A percentile compares a stretch with the other conserved stretches of the same genome.
phyloP scores from a whole-genome alignment of 2,329 filamentous ascomycete genomes.

The Talaromyces atroroseus region DNA sequence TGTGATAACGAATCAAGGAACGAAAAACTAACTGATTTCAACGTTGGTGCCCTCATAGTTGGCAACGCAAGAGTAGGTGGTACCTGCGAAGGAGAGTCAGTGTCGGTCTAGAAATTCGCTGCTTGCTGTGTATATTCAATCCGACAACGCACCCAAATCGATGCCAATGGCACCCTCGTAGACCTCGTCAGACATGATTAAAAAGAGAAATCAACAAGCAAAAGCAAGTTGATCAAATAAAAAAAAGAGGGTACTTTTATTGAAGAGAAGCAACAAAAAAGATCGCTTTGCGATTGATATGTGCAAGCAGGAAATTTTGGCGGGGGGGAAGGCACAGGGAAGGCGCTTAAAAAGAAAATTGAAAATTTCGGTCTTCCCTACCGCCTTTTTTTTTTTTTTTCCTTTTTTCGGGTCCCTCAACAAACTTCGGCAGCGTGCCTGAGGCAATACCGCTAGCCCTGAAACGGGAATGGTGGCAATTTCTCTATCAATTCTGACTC shows the following conservation, averaged over 20 bases:
- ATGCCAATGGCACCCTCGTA: constrained; percentile 99
- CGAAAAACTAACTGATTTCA: constrained; percentile 73
- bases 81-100: constrained; percentile 65
- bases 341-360: constrained; percentile 19
- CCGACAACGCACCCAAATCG: constrained; percentile 75
- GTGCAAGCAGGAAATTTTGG: constrained; percentile 18
- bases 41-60: constrained; percentile 99
- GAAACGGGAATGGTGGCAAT: neutral
- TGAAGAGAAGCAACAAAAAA: neutral
- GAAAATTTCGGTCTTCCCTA: constrained; percentile 14
- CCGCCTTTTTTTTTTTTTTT: constrained; percentile 10
- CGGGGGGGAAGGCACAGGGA: constrained; percentile 18
- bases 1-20: neutral
- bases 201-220: constrained; percentile 18
- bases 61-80: constrained; percentile 99
- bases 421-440: neutral
- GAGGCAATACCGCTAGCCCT: neutral
- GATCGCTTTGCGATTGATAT: constrained; percentile 11
- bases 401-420: constrained; percentile 1
- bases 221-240: constrained; percentile 9
- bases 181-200: constrained; percentile 84
- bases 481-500: neutral
- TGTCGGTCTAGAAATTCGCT: constrained; percentile 17
- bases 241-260: constrained; percentile 11
- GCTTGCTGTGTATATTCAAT: neutral